Conservation (phyloP, 2,329 filamentous ascomycete genomes). For the Penicillium brasilianum region DNA sequence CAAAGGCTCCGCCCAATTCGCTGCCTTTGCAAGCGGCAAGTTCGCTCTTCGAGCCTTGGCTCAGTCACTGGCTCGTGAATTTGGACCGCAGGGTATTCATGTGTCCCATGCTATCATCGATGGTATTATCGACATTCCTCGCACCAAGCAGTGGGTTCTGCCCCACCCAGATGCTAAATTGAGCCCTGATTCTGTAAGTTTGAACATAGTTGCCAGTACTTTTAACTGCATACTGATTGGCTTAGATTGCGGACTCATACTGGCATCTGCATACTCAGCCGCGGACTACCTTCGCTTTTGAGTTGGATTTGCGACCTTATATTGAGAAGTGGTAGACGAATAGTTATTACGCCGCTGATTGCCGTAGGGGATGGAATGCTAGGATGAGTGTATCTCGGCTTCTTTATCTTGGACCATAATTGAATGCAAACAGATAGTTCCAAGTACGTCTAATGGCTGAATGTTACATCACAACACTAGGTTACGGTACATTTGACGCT, state of each 20-base stretch:
- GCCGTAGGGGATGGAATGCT: background rate
- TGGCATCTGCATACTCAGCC: constrained; percentile 85
- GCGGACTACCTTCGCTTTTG: constrained; percentile 77
- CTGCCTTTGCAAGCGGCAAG: constrained; percentile 77
- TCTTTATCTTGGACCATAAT: background rate
- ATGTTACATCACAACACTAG: too few relatives aligned
- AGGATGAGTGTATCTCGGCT: background rate
- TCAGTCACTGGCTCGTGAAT: constrained; percentile 80
- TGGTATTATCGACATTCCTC: constrained; percentile 80
- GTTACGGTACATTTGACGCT: too few relatives aligned
- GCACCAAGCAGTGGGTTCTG: constrained; percentile 66
- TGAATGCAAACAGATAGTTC: too few relatives aligned
- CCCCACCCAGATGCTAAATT: constrained; percentile 70
- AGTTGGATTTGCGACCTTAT: constrained; percentile 79
- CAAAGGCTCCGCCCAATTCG: constrained; percentile 71
- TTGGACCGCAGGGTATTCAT: constrained; percentile 82
- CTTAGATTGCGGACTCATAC: constrained; percentile 82
- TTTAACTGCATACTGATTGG: constrained; percentile 3
- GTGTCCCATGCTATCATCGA: constrained; percentile 83
- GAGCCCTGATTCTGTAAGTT: constrained; percentile 71
- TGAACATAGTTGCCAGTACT: background rate
- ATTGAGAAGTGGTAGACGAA: constrained; percentile 77
- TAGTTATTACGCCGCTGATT: background rate
- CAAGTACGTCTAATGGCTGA: too few relatives aligned
- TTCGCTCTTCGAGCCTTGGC: constrained; percentile 76